Evolutionary conservation across 2,329 filamentous ascomycete genomes (phyloP).

Genomic region (Botryotinia calthae): DNA sequence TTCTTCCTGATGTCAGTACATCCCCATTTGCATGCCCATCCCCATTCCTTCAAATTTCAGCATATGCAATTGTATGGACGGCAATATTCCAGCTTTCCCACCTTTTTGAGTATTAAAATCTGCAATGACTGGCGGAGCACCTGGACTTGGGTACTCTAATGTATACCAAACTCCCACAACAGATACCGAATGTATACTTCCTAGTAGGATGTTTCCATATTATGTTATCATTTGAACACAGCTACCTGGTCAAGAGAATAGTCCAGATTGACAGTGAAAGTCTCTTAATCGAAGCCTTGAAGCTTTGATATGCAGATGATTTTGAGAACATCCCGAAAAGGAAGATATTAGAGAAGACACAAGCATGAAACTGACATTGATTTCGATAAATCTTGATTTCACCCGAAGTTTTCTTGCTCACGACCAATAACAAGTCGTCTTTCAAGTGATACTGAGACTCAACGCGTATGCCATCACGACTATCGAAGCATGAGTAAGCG

Average conservation of each 20-base stretch:
- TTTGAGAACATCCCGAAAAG: background rate
- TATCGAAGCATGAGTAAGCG: background rate
- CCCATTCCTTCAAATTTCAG: background rate
- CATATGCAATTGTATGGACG: background rate
- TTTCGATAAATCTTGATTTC: background rate
- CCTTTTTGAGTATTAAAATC: slow-evolving; percentile 40
- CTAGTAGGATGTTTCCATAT: background rate
- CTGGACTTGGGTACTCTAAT: slow-evolving; percentile 37
- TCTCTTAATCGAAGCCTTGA: no score
- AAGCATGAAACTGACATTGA: background rate
- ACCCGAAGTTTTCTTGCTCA: background rate
- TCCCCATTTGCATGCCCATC: slow-evolving; percentile 13
- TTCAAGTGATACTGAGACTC: background rate
- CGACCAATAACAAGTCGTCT: background rate
- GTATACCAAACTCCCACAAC: background rate
- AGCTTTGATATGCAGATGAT: background rate
- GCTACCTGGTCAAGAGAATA: background rate
- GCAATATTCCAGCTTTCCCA: slow-evolving; percentile 41
- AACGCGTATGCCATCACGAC: background rate
- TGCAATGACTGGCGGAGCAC: slow-evolving; percentile 37
- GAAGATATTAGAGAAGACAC: background rate
- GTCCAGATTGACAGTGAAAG: background rate
- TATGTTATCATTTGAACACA: background rate
- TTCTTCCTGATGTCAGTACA: slow-evolving; percentile 38
- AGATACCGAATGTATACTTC: background rate